Percentiles rank a stretch among this genome's conserved stretches.
Evolutionary conservation across 768 basidiomycete species (phyloP).

Genomic region (Termitomyces sp.): DNA sequence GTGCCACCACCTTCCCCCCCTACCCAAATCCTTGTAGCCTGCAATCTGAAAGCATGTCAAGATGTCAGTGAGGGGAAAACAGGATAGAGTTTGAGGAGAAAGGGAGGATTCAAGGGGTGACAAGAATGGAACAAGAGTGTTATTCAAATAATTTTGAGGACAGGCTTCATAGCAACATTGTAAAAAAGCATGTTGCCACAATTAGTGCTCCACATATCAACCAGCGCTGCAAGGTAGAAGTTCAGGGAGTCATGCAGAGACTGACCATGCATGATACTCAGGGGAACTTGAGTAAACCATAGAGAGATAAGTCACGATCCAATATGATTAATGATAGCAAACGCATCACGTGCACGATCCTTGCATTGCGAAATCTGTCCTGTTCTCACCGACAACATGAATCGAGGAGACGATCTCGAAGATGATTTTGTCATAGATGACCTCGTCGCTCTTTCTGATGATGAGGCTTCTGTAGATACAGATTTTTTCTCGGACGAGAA

Average conservation of each 20-base stretch:
- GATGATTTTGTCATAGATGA: conserved; percentile 78
- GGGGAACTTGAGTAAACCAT: neutral
- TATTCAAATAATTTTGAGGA: conserved; percentile 4
- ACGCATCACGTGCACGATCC: conserved; percentile 13
- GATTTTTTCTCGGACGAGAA: conserved; percentile 25
- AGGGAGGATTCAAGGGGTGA: neutral
- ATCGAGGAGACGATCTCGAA: conserved; percentile 67
- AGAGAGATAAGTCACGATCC: neutral
- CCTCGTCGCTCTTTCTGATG: conserved; percentile 57
- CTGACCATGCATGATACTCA: neutral
- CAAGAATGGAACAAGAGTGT: neutral
- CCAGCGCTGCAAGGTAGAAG: conserved; percentile 8
- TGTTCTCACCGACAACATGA: conserved; percentile 19
- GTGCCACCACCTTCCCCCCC: too few relatives aligned
- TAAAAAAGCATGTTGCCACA: conserved; percentile 25
- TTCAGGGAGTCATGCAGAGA: neutral
- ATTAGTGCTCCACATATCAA: conserved; percentile 12
- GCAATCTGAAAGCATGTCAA: conserved; percentile 8
- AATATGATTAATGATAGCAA: conserved; percentile 2
- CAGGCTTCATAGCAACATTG: conserved; percentile 20
- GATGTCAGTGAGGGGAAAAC: conserved; percentile 1
- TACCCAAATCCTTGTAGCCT: too few relatives aligned
- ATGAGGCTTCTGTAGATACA: conserved; percentile 40
- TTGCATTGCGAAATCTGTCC: neutral
- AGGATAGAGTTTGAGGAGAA: neutral